phyloP scores from a whole-genome alignment of 2,329 filamentous ascomycete genomes.

The Epichloe scottii region DNA sequence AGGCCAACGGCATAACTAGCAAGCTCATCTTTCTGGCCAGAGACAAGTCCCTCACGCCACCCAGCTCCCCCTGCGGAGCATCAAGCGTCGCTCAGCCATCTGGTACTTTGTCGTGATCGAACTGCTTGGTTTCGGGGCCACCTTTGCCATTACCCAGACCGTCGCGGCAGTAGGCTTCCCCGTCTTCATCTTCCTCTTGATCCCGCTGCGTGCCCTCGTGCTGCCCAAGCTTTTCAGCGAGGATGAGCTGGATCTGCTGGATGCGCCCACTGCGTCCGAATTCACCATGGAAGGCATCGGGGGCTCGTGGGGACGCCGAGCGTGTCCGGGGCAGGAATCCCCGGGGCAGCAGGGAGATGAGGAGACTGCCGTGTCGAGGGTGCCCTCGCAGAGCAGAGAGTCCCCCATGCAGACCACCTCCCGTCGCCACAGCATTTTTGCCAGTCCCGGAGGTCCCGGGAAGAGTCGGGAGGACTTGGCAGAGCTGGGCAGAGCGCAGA shows the following conservation, averaged over 20 bases:
- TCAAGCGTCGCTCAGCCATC: conserved; percentile 50
- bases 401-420: conserved; percentile 3
- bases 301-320: conserved; percentile 39
- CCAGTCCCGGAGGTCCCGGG: conserved; percentile 14
- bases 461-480: conserved; percentile 23
- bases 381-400: conserved; percentile 6
- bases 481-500: conserved; percentile 19
- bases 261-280: conserved; percentile 61
- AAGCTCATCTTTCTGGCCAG: conserved; percentile 60
- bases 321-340: conserved; percentile 10
- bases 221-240: conserved; percentile 48
- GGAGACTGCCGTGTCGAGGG: conserved; percentile 2
- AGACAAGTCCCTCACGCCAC: conserved; percentile 49
- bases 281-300: conserved; percentile 69
- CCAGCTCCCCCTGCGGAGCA: conserved; percentile 44
- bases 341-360: not conserved
- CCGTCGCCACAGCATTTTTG: conserved; percentile 14
- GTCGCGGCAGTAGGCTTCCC: conserved; percentile 75
- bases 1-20: conserved; percentile 63
- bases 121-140: conserved; percentile 59
- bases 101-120: conserved; percentile 61
- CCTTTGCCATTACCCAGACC: conserved; percentile 73
- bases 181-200: conserved; percentile 56
- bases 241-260: conserved; percentile 49
- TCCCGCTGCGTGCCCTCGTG: conserved; percentile 52